Conservation (phyloP, 2,329 filamentous ascomycete species). For the Nigrospora oryzae region DNA sequence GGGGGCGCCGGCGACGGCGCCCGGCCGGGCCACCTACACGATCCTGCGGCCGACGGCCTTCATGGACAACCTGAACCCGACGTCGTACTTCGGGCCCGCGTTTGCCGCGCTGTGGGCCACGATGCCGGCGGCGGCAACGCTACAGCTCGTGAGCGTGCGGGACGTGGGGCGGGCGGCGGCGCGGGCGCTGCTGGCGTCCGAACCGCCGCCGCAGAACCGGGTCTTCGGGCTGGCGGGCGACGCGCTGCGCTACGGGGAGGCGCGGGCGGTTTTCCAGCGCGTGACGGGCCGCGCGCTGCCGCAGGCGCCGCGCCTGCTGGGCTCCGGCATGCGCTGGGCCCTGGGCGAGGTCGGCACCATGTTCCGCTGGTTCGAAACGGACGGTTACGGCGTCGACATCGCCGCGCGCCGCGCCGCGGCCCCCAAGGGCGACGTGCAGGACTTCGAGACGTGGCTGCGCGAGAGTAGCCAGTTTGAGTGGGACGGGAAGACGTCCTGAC, state of each 20-base stretch:
- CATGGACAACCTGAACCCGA: constrained; percentile 29
- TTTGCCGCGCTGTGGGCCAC: constrained; percentile 22
- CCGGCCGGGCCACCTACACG: constrained; percentile 23
- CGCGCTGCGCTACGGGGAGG: constrained; percentile 22
- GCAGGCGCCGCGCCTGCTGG: constrained; percentile 21
- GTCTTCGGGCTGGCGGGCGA: constrained; percentile 26
- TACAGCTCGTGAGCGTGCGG: constrained; percentile 26
- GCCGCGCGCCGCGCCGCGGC: constrained; percentile 16
- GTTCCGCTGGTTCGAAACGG: constrained; percentile 27
- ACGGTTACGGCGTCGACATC: constrained; percentile 32
- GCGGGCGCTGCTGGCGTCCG: constrained; percentile 18
- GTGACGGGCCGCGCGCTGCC: constrained; percentile 18
- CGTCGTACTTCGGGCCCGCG: constrained; percentile 18
- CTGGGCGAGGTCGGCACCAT: constrained; percentile 22
- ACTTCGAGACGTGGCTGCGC: constrained; percentile 28
- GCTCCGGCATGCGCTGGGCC: constrained; percentile 16
- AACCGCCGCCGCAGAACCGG: constrained; percentile 15
- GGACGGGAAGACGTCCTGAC: neutral
- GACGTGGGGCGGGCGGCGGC: constrained; percentile 30
- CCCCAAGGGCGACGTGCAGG: constrained; percentile 15
- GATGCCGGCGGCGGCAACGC: constrained; percentile 15
- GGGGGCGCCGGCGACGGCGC: constrained; percentile 2
- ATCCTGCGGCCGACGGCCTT: constrained; percentile 30
- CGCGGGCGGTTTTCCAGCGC: constrained; percentile 16
- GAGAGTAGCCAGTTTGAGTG: constrained; percentile 20